These are phyloP conservation scores for Epichloe baconii DNA, from an alignment of 2,329 filamentous ascomycete genomes.

Conservation along the genomic window DNA sequence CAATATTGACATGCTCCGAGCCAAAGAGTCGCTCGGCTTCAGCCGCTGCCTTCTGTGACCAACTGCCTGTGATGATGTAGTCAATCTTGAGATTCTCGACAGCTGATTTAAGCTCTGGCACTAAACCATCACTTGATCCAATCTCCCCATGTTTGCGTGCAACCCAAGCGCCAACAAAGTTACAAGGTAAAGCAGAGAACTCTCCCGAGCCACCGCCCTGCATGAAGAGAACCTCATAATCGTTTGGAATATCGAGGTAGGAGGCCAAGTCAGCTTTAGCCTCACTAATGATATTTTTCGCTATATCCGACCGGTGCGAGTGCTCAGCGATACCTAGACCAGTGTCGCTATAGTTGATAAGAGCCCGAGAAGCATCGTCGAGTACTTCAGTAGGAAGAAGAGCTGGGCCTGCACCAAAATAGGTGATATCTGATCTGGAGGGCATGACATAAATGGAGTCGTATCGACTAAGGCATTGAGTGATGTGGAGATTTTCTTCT, in stretches of 20 bases:
- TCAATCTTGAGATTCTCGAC: constrained; percentile 65
- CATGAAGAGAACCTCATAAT: constrained; percentile 83
- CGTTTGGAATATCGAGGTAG: constrained; percentile 70
- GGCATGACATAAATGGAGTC: constrained; percentile 1
- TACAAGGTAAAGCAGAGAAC: constrained; percentile 75
- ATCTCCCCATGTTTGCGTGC: constrained; percentile 50
- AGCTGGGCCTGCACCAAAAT: constrained; percentile 89
- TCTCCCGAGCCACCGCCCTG: constrained; percentile 74
- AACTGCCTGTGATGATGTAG: constrained; percentile 82
- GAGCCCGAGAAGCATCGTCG: constrained; percentile 59
- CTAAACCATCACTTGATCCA: constrained; percentile 14
- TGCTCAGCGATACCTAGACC: constrained; percentile 82
- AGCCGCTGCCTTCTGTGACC: constrained; percentile 71
- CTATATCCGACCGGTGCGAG: constrained; percentile 72
- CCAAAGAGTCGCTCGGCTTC: constrained; percentile 72
- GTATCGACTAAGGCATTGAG: too few species aligned
- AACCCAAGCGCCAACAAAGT: constrained; percentile 75
- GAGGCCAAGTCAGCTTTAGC: constrained; percentile 60
- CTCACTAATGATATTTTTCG: constrained; percentile 64
- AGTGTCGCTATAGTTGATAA: constrained; percentile 69
- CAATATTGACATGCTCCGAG: constrained; percentile 67
- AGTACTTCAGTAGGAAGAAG: constrained; percentile 70
- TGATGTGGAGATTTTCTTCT: too few species aligned
- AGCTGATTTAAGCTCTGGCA: constrained; percentile 40
- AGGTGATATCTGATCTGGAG: constrained; percentile 54